Conservation (phyloP, 768 basidiomycete genomes). For the Tulasnella sp. region DNA sequence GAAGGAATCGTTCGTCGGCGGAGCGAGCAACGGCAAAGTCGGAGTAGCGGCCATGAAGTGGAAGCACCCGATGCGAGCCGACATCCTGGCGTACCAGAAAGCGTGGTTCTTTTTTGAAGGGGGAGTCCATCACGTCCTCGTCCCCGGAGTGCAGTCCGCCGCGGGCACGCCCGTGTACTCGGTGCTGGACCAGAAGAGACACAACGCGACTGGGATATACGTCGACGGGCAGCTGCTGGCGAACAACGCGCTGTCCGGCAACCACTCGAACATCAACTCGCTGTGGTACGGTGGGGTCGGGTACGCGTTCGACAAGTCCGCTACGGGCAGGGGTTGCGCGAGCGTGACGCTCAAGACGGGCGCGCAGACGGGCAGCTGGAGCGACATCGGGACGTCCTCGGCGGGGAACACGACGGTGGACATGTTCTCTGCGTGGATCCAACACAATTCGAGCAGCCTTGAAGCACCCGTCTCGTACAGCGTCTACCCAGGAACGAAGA, state of each 20-base stretch:
- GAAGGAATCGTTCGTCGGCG: slow-evolving; percentile 42
- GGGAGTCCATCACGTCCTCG: slow-evolving; percentile 60
- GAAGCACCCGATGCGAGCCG: slow-evolving; percentile 57
- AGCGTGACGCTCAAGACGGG: slow-evolving; percentile 45
- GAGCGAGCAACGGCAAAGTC: slow-evolving; percentile 53
- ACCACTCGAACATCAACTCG: slow-evolving; percentile 39
- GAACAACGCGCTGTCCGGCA: neutral
- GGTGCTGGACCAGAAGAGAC: slow-evolving; percentile 63
- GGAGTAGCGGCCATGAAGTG: slow-evolving; percentile 64
- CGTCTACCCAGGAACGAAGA: slow-evolving; percentile 51
- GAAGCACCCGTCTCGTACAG: slow-evolving; percentile 49
- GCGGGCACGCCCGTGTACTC: slow-evolving; percentile 52
- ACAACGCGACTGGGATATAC: slow-evolving; percentile 44
- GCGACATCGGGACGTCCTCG: slow-evolving; percentile 58
- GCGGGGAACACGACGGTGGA: slow-evolving; percentile 54
- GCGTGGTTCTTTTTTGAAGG: slow-evolving; percentile 68
- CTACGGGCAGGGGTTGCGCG: slow-evolving; percentile 33
- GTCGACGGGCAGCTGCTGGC: slow-evolving; percentile 42
- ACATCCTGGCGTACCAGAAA: slow-evolving; percentile 56
- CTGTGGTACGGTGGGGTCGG: slow-evolving; percentile 69
- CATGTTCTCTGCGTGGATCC: slow-evolving; percentile 62
- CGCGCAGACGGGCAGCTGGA: slow-evolving; percentile 57
- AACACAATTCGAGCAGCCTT: slow-evolving; percentile 40
- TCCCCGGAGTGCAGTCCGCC: slow-evolving; percentile 46
- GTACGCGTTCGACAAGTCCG: slow-evolving; percentile 46